Base-by-base conservation (phyloP, 2,329 filamentous ascomycete species). In the Fusarium sp. region DNA sequence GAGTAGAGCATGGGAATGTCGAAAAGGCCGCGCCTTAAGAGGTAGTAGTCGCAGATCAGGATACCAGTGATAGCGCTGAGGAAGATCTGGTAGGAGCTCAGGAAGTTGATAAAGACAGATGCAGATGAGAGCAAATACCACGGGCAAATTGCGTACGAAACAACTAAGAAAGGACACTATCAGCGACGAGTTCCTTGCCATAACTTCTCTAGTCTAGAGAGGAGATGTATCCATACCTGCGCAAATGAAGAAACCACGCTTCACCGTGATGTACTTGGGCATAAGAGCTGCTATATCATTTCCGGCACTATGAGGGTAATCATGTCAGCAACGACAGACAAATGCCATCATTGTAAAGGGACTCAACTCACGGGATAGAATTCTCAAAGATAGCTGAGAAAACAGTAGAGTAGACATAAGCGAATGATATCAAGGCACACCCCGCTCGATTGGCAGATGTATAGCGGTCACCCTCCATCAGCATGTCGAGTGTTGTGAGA, bases 21-120 rank as follows among this genome's bases (percentile, higher is more conserved):
- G 1, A 62, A 54, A 2, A 62, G 25, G 0, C 60, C 60, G 1
- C 60, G 60, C 1, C 60, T 16, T 0, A 62, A 22, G 12, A 62
- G 57, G 9, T 62, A 62, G 46, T 62, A 62, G 5, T 62, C 60
- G n/a, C 60, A 62, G 32, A 62, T 55, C 6, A 62, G 40, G 1
- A 62, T 62, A 20, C 60, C 60, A 1, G 60, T 41, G 7, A 62
- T 62, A 4, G 60, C 57, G 18, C 60, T 62, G 2, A 62, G 57
- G 57, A 62, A 62, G 3, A 62, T 62, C 30, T 62, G 60, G 5
- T 62, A 62, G 3, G 60, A 62, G 58, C 57, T 55, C 15, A 62
- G 32, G 46, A 62, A 62, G 46, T 62, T 62, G 57, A 62, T 62
- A 11, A 62, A 62, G 12, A 62, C 60, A 0, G 57, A 32, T 2